Conservation (phyloP, 345 rosid species). For the Eucalyptus shirleyi region DNA sequence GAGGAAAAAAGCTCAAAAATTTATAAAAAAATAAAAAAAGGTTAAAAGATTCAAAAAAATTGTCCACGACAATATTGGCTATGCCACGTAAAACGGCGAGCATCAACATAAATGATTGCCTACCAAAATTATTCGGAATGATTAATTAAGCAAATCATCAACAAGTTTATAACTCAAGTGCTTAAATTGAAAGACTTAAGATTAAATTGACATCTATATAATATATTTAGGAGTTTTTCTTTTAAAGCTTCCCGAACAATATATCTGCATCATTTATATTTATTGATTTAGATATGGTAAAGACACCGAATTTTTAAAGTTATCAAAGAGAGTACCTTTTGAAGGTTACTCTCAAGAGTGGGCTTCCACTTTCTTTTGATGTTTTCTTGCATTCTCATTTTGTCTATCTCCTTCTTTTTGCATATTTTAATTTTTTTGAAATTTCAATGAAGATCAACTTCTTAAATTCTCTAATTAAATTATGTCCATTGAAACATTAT, state of each 20-base stretch:
- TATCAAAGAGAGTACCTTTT: neutral
- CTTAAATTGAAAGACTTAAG: neutral
- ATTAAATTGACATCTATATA: neutral
- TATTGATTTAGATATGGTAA: neutral
- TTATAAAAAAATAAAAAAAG: neutral
- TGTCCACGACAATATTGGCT: accelerated
- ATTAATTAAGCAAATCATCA: neutral
- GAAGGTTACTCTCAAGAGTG: neutral
- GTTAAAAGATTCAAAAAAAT: neutral
- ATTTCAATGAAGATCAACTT: neutral
- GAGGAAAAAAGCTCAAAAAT: neutral
- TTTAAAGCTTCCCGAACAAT: neutral
- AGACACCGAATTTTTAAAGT: neutral
- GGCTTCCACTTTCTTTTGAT: neutral
- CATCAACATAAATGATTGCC: neutral
- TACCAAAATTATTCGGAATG: neutral
- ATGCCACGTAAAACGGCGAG: accelerated
- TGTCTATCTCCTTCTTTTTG: neutral
- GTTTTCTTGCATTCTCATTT: neutral
- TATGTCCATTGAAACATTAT: neutral
- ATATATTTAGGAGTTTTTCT: neutral
- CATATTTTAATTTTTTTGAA: neutral
- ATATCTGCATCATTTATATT: neutral
- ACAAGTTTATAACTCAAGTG: neutral
- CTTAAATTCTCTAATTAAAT: neutral